phyloP scores from a whole-genome alignment of 2,329 filamentous ascomycete species.

The Biscogniauxia mediterranea region DNA sequence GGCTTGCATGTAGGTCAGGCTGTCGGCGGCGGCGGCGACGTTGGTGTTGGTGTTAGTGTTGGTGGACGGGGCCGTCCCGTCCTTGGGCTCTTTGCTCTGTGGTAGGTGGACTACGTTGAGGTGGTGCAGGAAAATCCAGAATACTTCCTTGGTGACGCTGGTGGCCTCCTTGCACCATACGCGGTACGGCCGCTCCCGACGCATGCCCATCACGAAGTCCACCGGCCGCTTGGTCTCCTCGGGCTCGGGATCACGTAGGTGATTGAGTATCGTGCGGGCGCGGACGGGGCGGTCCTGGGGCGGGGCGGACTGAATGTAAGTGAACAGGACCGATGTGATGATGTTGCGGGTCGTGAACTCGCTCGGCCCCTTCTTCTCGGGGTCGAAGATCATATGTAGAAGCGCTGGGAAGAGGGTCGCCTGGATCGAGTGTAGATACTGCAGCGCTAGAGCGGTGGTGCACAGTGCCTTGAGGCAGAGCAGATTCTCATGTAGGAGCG shows the following conservation, averaged over 20 bases:
- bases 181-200: conserved; percentile 80
- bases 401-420: conserved; percentile 80
- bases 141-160: conserved; percentile 95
- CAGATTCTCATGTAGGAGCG: conserved; percentile 85
- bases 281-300: conserved; percentile 63
- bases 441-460: conserved; percentile 82
- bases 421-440: conserved; percentile 78
- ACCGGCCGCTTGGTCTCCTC: conserved; percentile 74
- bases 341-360: conserved; percentile 93
- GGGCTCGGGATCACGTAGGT: conserved; percentile 76
- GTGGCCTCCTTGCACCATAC: conserved; percentile 92
- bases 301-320: conserved; percentile 72
- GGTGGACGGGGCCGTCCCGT: neutral
- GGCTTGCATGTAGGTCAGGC: conserved; percentile 60
- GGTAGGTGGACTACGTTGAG: conserved; percentile 79
- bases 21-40: conserved; percentile 39
- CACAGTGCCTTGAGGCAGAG: conserved; percentile 92
- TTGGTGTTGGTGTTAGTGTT: conserved; percentile 12
- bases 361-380: conserved; percentile 96
- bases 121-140: conserved; percentile 98
- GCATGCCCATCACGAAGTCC: conserved; percentile 87
- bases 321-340: conserved; percentile 84
- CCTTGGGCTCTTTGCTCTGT: conserved; percentile 38
- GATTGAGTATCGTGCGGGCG: conserved; percentile 71
- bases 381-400: conserved; percentile 86